Percentiles rank a stretch among this genome's conserved stretches.
These are phyloP conservation scores for Pterocarpus macrocarpus DNA, from an alignment of 306 rosid genomes.

Conservation along the genomic window DNA sequence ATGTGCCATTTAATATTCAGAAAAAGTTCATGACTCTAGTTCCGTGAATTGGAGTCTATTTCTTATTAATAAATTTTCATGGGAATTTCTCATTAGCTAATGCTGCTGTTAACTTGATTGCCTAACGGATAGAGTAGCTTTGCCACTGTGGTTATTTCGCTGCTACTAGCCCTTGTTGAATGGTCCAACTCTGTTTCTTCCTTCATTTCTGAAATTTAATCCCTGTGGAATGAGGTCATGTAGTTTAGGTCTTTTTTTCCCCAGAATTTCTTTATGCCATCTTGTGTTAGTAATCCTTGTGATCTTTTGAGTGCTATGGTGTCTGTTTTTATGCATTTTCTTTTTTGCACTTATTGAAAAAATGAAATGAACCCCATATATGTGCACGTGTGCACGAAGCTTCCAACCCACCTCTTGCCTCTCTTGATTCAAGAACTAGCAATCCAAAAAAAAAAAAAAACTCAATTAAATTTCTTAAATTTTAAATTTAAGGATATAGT, in stretches of 20 bases:
- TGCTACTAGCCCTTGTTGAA: background rate
- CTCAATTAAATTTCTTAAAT: too few species aligned
- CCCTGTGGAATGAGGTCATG: too few species aligned
- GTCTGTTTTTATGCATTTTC: background rate
- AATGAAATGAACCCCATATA: background rate
- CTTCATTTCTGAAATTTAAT: background rate
- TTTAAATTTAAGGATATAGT: too few species aligned
- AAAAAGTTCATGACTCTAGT: too few species aligned
- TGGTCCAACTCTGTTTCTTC: background rate
- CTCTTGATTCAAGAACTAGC: too few species aligned
- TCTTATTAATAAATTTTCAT: constrained; percentile 79
- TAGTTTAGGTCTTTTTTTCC: background rate
- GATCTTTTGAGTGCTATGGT: background rate
- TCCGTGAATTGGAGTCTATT: constrained; percentile 58
- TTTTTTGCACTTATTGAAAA: background rate
- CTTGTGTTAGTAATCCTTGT: background rate
- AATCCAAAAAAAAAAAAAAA: too few species aligned
- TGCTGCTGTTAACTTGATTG: constrained; percentile 74
- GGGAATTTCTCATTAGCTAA: constrained; percentile 84
- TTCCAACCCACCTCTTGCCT: too few species aligned
- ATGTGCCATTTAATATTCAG: too few species aligned
- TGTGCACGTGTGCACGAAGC: too few species aligned
- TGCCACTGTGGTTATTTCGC: background rate
- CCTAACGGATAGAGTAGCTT: constrained; percentile 59
- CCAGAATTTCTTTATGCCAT: background rate